Evolutionary conservation across 345 rosid species (phyloP).

Genomic region (Clarkia xantiana): DNA sequence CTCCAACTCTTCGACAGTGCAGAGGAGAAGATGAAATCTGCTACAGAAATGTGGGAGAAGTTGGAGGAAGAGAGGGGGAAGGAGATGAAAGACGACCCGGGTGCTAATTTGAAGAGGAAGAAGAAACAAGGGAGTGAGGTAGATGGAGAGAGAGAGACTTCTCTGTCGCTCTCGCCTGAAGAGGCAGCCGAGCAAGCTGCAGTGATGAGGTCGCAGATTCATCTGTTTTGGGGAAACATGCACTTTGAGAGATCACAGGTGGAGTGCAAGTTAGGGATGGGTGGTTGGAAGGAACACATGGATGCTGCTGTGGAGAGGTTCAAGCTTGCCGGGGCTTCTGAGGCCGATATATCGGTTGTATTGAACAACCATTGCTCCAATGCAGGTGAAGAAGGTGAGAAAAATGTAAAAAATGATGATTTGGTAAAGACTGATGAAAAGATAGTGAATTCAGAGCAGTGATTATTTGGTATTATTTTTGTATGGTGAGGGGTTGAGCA

Average conservation of each 20-base stretch:
- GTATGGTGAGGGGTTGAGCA: no score
- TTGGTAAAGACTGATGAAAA: constrained; percentile 15
- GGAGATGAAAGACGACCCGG: constrained; percentile 68
- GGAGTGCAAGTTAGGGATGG: constrained; percentile 70
- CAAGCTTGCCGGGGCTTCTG: constrained; percentile 89
- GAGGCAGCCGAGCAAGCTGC: constrained; percentile 96
- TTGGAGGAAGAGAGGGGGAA: constrained; percentile 63
- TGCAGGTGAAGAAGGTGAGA: constrained; percentile 41
- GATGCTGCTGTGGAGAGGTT: constrained; percentile 79
- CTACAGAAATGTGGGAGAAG: constrained; percentile 96
- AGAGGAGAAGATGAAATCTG: constrained; percentile 82
- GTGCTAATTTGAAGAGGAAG: constrained; percentile 40
- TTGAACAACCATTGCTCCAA: constrained; percentile 79
- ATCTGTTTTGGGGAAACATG: constrained; percentile 98
- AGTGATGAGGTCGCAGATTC: constrained; percentile 96
- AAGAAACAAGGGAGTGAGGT: constrained; percentile 48
- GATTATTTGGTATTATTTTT: no score
- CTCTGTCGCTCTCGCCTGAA: constrained; percentile 46
- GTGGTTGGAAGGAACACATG: constrained; percentile 65
- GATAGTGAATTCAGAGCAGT: constrained; percentile 8
- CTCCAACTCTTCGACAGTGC: constrained; percentile 67
- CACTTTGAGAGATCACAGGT: constrained; percentile 91
- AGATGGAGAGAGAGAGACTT: constrained; percentile 33
- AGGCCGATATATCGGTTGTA: constrained; percentile 56
- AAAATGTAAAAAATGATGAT: constrained; percentile 17